Base-by-base conservation (phyloP, 768 basidiomycete genomes). In the Boletus edulis region DNA sequence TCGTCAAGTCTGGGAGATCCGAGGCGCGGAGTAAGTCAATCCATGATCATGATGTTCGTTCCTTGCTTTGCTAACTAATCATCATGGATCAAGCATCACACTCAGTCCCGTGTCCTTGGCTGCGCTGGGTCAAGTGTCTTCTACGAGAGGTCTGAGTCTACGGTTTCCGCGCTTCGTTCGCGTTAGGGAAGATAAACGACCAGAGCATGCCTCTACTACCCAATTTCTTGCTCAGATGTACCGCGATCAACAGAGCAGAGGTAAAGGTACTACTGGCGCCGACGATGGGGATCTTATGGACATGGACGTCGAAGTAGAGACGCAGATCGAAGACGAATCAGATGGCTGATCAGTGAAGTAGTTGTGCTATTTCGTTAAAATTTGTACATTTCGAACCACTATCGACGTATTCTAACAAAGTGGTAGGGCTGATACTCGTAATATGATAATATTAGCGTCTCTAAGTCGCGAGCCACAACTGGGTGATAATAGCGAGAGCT, bases 91-190 rank as follows among this genome's bases (percentile, higher is more conserved):
- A 48, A 90, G 87, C 64, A 80, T 94, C 59, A 93, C 93, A 3
- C 72, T 91, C 57, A 93, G 91, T 42, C 94, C 93, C 0, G 83
- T 93, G 15, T 95, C 93, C 22, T 72, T 87, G 6, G 93, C 93
- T 17, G 93, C 90, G 0, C 75, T 79, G 51, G 84, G 86, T 7
- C 66, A 85, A 20, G 75, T 85, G 5, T 80, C 83, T 7, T 76
- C 76, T 9, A 34, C 44, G 32, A 78, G 87, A 27, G 94, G 94
- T 5, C 75, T 95, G 31, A 90, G 88, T 61, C 70, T 96, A 13
- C 86, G 94, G 13, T 97, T 97, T 69, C 94, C 94, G 40, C 79
- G 94, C 35, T 96, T 95, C 72, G 77, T 95, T 52, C 81, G 78
- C 55, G 63, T 82, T 8, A 76, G 89, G 24, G 83, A 86, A 11